These are phyloP conservation scores for Alternaria brassicae DNA, from an alignment of 2,329 filamentous ascomycete species.

Conservation along the genomic window DNA sequence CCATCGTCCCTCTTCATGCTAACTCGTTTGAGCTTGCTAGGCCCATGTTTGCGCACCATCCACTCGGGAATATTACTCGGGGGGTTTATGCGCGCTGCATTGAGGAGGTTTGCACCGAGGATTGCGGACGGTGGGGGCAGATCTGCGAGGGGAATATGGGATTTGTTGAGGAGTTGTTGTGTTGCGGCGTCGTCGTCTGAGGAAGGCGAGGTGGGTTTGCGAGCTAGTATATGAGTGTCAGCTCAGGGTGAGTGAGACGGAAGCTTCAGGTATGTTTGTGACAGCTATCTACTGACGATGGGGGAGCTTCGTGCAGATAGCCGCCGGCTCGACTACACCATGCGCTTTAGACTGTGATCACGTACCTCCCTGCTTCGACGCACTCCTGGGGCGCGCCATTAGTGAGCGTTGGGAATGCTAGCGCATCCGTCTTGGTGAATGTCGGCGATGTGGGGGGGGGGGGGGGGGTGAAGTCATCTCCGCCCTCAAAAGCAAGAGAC, in stretches of 20 bases:
- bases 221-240: not conserved
- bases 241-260: not conserved
- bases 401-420: not conserved
- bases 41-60: constrained; percentile 1
- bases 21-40: constrained; percentile 30
- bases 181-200: constrained; percentile 28
- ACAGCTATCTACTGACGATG: not conserved
- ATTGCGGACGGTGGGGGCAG: constrained; percentile 20
- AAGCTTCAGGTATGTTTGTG: not conserved
- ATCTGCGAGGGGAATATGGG: constrained; percentile 14
- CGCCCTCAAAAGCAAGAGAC: constrained; percentile 2
- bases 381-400: constrained; percentile 21
- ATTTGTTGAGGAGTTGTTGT: constrained; percentile 35
- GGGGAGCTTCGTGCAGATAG: not conserved
- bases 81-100: constrained; percentile 34
- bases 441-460: constrained; percentile 7
- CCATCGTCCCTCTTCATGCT: constrained; percentile 16
- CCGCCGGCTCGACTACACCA: not conserved
- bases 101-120: constrained; percentile 37
- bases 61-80: constrained; percentile 10
- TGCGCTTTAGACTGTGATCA: not conserved
- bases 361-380: constrained; percentile 11
- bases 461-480: constrained; percentile 10
- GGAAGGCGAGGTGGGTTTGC: not conserved
- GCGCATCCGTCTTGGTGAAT: not conserved